These are phyloP conservation scores for Globisporangium apiculatum DNA, from an alignment of 352 stramenopile genomes.

Conservation along the genomic window DNA sequence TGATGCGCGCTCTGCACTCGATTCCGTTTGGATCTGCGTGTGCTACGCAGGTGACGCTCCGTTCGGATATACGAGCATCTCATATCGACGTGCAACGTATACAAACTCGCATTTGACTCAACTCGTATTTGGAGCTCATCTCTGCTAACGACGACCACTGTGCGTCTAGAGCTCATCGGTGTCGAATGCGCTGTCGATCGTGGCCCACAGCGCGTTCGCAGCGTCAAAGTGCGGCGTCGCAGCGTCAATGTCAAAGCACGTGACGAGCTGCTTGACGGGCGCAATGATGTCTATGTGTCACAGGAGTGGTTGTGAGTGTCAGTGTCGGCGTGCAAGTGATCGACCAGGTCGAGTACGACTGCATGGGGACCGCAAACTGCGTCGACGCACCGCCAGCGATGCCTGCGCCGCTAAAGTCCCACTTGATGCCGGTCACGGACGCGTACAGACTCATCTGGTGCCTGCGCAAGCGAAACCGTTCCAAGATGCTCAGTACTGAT, in stretches of 20 bases:
- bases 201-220: slow-evolving; percentile 60
- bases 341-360: no score
- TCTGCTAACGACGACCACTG: no score
- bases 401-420: slow-evolving; percentile 47
- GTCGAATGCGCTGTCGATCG: slow-evolving; percentile 62
- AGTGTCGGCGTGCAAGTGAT: not conserved
- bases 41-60: no score
- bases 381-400: slow-evolving; percentile 34
- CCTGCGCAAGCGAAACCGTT: slow-evolving; percentile 14
- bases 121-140: no score
- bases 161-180: slow-evolving; percentile 22
- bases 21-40: no score
- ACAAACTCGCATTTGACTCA: no score
- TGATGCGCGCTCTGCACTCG: no score
- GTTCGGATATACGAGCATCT: no score
- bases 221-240: slow-evolving; percentile 43
- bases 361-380: no score
- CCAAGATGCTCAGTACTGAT: not conserved
- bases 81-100: no score
- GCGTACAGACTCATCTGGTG: slow-evolving; percentile 77
- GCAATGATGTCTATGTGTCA: slow-evolving; percentile 47
- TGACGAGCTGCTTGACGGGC: slow-evolving; percentile 42
- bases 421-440: slow-evolving; percentile 72
- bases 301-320: not conserved
- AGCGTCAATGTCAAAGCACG: slow-evolving; percentile 50